These are phyloP conservation scores for Pythium sp. DNA, from an alignment of 352 stramenopile species.

Conservation along the genomic window DNA sequence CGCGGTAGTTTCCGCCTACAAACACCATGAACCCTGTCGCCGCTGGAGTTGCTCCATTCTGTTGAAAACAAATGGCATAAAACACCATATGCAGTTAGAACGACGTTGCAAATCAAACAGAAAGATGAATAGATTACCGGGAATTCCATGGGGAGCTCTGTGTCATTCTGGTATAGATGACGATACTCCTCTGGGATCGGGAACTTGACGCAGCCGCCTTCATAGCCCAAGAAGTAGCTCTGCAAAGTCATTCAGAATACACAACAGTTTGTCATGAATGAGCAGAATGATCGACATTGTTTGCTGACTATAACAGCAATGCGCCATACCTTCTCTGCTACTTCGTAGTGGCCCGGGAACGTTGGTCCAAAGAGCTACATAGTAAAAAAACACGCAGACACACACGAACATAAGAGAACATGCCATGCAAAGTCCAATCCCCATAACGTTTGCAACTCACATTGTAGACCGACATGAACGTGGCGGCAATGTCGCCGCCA, in stretches of 20 bases:
- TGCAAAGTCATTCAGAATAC: constrained; percentile 14
- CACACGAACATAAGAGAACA: not conserved
- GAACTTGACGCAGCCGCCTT: constrained; percentile 72
- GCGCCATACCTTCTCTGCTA: constrained; percentile 41
- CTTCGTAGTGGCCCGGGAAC: constrained; percentile 77
- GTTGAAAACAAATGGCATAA: not conserved
- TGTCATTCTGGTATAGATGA: constrained; percentile 73
- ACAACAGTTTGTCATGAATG: not conserved
- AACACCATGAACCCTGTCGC: constrained; percentile 74
- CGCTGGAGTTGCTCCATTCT: constrained; percentile 78
- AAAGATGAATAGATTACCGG: constrained; percentile 32
- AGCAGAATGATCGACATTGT: not conserved
- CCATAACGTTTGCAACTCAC: constrained; percentile 29
- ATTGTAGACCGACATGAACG: constrained; percentile 89
- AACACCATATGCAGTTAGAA: no score
- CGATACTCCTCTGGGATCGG: constrained; percentile 73
- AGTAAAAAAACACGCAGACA: not conserved
- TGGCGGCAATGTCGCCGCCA: constrained; percentile 67
- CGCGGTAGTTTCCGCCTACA: constrained; percentile 41
- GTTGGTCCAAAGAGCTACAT: constrained; percentile 77
- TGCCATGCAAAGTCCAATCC: not conserved
- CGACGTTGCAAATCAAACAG: not conserved
- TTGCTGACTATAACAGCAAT: not conserved
- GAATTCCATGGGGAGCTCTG: constrained; percentile 77
- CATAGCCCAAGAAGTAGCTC: constrained; percentile 74